Base-by-base conservation (phyloP, 331 rosid genomes). In the Dryas integrifolia region DNA sequence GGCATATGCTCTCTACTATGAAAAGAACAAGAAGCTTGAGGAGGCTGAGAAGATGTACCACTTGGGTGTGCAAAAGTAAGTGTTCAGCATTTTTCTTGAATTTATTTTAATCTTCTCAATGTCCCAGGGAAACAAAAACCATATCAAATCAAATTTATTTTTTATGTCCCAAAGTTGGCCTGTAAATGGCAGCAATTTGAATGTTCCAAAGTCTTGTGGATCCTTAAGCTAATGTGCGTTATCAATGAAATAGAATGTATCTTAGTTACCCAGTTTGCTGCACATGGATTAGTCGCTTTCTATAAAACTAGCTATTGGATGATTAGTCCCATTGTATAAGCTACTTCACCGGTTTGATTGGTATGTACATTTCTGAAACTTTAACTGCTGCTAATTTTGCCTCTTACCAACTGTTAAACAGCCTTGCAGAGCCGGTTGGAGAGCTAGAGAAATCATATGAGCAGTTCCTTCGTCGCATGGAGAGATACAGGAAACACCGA, bases 1-100 rank as follows among this genome's bases (percentile, higher is more conserved):
- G 81, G 98, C 98, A 41, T 89, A 91, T 82, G 98, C 98, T 83
- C 88, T 94, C 69, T 86, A 86, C 83, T 85, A 88, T 15, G 98
- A 91, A 82, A 94, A 94, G 87, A 84, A 63, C 58, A 92, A 88
- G 87, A 92, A 69, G 57, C 82, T 83, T 72, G 97, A 88, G 41
- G 96, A 88, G 68, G 92, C 93, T 72, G 98, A 92, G 72, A 90
- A 80, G 66, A 90, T 92, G 93, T 92, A 88, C 74, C 96, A 84
- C 76, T 51, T 88, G 79, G 98, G 98, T 51, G 97, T 90, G 74
- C 85, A 88, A 73, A 92, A 84, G 98, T 92, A 79, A 84, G 92
- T 82, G 44, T 52, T 66, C 46, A 58, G 16, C 72, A 24, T 72
- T 65, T 67, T 39, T 48, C 48, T 65, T 56, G 48, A 48, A 43